Evolutionary conservation across 495 filamentous ascomycete species (phyloP).

Genomic region (Recurvomyces mirabilis): DNA sequence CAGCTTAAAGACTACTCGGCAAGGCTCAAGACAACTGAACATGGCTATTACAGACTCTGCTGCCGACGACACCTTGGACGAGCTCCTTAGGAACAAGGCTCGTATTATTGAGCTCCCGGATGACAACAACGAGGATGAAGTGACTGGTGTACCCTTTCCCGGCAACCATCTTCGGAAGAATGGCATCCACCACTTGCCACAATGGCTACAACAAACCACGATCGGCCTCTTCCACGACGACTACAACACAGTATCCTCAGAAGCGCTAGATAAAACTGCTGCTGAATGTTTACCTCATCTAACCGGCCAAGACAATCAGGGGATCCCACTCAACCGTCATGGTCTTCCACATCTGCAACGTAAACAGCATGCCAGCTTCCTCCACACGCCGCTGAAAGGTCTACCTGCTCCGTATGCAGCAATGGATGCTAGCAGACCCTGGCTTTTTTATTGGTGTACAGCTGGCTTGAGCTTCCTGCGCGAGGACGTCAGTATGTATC

Average conservation of each 20-base stretch:
- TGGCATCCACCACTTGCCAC: neutral
- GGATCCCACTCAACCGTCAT: conserved; percentile 44
- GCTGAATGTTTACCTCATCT: conserved; percentile 61
- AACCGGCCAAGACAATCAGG: conserved; percentile 29
- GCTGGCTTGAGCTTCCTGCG: conserved; percentile 61
- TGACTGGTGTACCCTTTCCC: conserved; percentile 12
- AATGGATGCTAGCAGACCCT: conserved; percentile 76
- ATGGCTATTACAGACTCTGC: conserved; percentile 8
- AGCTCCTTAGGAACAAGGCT: conserved; percentile 11
- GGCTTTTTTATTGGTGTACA: conserved; percentile 88
- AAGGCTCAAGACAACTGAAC: neutral
- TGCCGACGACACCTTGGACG: conserved; percentile 14
- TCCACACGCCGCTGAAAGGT: conserved; percentile 51
- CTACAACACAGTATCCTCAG: conserved; percentile 56
- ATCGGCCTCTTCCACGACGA: conserved; percentile 44
- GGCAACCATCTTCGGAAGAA: conserved; percentile 6
- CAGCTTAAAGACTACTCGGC: too few species aligned
- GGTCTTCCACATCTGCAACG: conserved; percentile 66
- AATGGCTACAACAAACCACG: conserved; percentile 6
- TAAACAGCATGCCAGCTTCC: conserved; percentile 61
- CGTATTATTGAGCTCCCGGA: conserved; percentile 15
- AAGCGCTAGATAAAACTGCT: conserved; percentile 55
- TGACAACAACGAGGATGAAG: conserved; percentile 3
- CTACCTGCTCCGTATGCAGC: conserved; percentile 56
- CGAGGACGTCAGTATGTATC: conserved; percentile 59